Percentiles rank a stretch among this genome's conserved stretches.
Evolutionary conservation across 306 rosid genomes (phyloP).

Genomic region (Myrica gale): DNA sequence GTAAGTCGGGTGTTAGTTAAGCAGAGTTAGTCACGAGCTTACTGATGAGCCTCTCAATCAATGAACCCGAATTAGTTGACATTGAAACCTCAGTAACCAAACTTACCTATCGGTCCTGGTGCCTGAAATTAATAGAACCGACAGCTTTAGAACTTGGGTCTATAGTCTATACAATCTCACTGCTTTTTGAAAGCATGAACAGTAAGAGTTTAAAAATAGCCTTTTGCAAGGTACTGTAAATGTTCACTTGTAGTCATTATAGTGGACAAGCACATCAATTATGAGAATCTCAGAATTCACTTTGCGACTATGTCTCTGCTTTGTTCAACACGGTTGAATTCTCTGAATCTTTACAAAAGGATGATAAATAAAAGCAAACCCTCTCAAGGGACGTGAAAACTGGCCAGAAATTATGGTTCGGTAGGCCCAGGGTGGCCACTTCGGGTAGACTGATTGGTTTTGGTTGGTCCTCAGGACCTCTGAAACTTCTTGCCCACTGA

Average conservation of each 20-base stretch:
- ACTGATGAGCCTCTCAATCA: not conserved
- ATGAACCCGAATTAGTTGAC: not conserved
- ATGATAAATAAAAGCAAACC: not conserved
- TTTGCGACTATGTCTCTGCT: not conserved
- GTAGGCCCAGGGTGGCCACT: constrained; percentile 1
- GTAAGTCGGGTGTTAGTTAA: constrained; percentile 28
- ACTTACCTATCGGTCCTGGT: constrained; percentile 22
- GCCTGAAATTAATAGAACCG: constrained; percentile 9
- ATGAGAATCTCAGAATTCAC: not conserved
- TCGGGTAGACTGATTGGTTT: constrained; percentile 16
- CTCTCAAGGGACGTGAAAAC: not conserved
- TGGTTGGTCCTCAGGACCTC: constrained; percentile 23
- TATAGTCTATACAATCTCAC: not conserved
- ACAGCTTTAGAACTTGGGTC: not conserved
- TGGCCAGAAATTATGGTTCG: not conserved
- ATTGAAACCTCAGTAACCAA: constrained; percentile 18
- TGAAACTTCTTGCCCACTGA: constrained; percentile 23
- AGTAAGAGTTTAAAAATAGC: not conserved
- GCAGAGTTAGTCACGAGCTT: constrained; percentile 2
- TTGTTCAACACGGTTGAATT: not conserved
- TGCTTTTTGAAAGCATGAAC: not conserved
- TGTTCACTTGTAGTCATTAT: not conserved
- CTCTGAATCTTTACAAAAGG: not conserved
- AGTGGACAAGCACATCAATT: not conserved
- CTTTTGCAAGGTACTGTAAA: not conserved